Evolutionary conservation across 768 basidiomycete species (phyloP).

Genomic region (Lentinula sp.): DNA sequence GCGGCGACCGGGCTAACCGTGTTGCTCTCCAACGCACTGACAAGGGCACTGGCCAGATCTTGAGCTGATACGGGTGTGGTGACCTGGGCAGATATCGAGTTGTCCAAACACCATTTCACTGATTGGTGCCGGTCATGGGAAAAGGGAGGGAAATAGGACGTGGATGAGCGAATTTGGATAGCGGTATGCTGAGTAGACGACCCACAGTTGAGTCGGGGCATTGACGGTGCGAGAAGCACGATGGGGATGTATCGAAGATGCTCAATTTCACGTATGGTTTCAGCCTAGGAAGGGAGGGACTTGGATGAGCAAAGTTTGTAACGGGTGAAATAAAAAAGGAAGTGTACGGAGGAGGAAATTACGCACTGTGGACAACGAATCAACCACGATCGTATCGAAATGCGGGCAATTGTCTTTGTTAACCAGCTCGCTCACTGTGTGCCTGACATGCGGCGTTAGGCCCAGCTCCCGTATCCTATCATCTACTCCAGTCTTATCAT

Average conservation of each 20-base stretch:
- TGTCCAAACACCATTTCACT: slow-evolving; percentile 97
- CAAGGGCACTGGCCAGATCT: slow-evolving; percentile 87
- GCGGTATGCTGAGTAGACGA: slow-evolving; percentile 5
- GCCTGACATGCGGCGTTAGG: slow-evolving; percentile 69
- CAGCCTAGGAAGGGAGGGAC: slow-evolving; percentile 49
- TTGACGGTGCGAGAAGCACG: slow-evolving; percentile 78
- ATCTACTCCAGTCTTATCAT: slow-evolving; percentile 70
- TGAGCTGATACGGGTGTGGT: slow-evolving; percentile 85
- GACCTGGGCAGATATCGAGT: slow-evolving; percentile 92
- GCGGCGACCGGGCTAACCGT: slow-evolving; percentile 85
- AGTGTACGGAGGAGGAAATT: slow-evolving; percentile 10
- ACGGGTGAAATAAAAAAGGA: not conserved
- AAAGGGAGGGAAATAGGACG: slow-evolving; percentile 3
- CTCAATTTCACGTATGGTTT: slow-evolving; percentile 85
- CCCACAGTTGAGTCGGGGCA: slow-evolving; percentile 73
- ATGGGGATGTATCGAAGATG: slow-evolving; percentile 96
- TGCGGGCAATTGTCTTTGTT: slow-evolving; percentile 80
- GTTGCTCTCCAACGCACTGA: slow-evolving; percentile 92
- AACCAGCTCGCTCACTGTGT: slow-evolving; percentile 73
- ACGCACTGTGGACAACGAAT: slow-evolving; percentile 79
- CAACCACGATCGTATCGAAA: slow-evolving; percentile 94
- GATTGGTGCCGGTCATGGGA: slow-evolving; percentile 11
- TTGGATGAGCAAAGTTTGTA: not conserved
- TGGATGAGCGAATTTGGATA: slow-evolving; percentile 3
- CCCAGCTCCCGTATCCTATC: slow-evolving; percentile 74